Evolutionary conservation across 345 rosid species (phyloP).

Genomic region (Euclidium syriacum): DNA sequence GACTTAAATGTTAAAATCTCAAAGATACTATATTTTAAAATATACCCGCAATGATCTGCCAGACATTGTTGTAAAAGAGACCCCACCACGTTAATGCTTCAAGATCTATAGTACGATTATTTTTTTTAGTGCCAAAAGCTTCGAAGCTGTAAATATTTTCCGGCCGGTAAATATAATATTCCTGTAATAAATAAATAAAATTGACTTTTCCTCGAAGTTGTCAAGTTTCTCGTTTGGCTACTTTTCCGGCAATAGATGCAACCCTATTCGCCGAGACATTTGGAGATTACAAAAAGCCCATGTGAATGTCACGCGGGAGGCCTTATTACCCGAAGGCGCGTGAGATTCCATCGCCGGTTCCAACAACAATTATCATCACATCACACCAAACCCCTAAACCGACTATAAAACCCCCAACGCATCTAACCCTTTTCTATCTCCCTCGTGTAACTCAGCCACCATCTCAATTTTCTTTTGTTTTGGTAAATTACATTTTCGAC

Average conservation of each 20-base stretch:
- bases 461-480: neutral
- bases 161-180: neutral
- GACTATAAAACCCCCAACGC: conserved; percentile 9
- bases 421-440: neutral
- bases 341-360: conserved; percentile 4
- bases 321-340: neutral
- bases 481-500: neutral
- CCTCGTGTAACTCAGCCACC: conserved; percentile 13
- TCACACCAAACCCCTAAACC: conserved; percentile 16
- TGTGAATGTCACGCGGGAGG: neutral
- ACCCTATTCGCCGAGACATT: neutral
- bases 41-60: neutral
- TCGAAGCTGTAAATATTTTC: neutral
- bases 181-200: neutral
- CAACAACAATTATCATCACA: neutral
- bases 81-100: conserved; percentile 8
- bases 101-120: too few relatives aligned
- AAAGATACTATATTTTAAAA: neutral
- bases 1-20: neutral
- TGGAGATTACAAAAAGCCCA: neutral
- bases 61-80: neutral
- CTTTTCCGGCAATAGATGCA: conserved; percentile 1
- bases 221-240: neutral
- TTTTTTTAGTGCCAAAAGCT: neutral
- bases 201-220: conserved; percentile 3